Evolutionary conservation across 2,329 filamentous ascomycete genomes (phyloP).

Genomic region (Cladosporium sp.): DNA sequence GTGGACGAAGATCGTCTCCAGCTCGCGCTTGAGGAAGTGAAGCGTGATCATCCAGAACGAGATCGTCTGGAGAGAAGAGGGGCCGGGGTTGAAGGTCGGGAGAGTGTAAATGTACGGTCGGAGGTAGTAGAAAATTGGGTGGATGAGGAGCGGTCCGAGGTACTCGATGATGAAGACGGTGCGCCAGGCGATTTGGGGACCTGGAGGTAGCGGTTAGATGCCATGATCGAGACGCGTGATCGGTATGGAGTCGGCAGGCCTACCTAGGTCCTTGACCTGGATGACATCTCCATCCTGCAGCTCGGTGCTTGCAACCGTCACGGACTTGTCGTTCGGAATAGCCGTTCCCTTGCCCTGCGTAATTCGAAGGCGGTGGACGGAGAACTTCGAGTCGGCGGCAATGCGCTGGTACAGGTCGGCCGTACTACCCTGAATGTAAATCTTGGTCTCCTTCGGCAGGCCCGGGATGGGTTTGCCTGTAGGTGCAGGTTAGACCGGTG

Average conservation of each 20-base stretch:
- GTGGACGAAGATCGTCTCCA: constrained; percentile 90
- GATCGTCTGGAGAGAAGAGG: constrained; percentile 64
- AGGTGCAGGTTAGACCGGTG: not conserved
- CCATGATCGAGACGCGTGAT: not conserved
- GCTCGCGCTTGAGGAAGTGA: constrained; percentile 92
- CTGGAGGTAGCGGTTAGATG: constrained; percentile 39
- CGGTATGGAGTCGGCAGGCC: constrained; percentile 20
- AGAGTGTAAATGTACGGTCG: constrained; percentile 66
- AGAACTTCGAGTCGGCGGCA: constrained; percentile 48
- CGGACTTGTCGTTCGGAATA: constrained; percentile 49
- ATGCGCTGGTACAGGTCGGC: constrained; percentile 54
- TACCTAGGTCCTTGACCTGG: constrained; percentile 91
- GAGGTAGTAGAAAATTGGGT: constrained; percentile 63
- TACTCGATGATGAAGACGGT: constrained; percentile 96
- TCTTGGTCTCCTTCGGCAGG: constrained; percentile 51
- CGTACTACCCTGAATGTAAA: constrained; percentile 46
- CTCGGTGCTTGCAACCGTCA: constrained; percentile 49
- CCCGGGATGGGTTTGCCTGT: constrained; percentile 57
- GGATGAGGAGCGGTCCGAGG: constrained; percentile 81
- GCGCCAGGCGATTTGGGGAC: constrained; percentile 83
- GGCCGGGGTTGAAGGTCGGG: constrained; percentile 29
- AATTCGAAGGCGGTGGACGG: constrained; percentile 55
- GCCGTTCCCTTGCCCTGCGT: constrained; percentile 58
- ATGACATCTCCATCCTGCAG: constrained; percentile 56
- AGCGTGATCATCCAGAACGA: constrained; percentile 66